Conservation (phyloP, 495 filamentous ascomycete species). For the Penicillium herquei region DNA sequence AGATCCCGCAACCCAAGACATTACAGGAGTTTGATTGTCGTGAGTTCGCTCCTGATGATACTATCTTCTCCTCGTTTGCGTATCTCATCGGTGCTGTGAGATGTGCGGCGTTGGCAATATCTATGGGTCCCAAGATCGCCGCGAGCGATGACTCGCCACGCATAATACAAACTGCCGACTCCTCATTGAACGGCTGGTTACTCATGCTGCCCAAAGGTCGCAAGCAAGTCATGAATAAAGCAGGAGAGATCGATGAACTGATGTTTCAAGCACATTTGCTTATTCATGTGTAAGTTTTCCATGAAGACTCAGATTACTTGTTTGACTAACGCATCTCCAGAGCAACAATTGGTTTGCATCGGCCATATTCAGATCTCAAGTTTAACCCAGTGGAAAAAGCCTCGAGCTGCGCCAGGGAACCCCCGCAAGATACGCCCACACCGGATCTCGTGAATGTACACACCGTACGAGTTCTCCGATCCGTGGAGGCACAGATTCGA, state of each 20-base stretch:
- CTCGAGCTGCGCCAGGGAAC: slow-evolving; percentile 32
- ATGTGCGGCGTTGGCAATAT: slow-evolving; percentile 26
- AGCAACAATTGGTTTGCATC: slow-evolving; percentile 28
- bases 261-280: slow-evolving; percentile 37
- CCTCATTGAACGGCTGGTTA: slow-evolving; percentile 24
- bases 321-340: slow-evolving; percentile 8
- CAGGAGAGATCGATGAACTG: slow-evolving; percentile 33
- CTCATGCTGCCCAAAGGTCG: slow-evolving; percentile 26
- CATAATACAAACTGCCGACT: slow-evolving; percentile 30
- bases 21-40: slow-evolving; percentile 71
- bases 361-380: slow-evolving; percentile 33
- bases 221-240: slow-evolving; percentile 27
- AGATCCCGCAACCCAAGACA: slow-evolving; percentile 59
- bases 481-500: slow-evolving; percentile 27
- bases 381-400: slow-evolving; percentile 24
- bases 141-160: slow-evolving; percentile 22
- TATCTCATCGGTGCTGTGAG: slow-evolving; percentile 63
- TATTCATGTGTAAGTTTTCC: slow-evolving; percentile 30
- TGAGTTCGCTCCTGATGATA: slow-evolving; percentile 58
- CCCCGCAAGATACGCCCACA: slow-evolving; percentile 18
- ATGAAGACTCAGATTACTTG: background rate
- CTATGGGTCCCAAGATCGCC: slow-evolving; percentile 14
- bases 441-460: slow-evolving; percentile 28
- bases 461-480: slow-evolving; percentile 25
- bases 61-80: slow-evolving; percentile 73